Base-by-base conservation (phyloP, 2,329 filamentous ascomycete genomes). In the Fusarium acutatum region DNA sequence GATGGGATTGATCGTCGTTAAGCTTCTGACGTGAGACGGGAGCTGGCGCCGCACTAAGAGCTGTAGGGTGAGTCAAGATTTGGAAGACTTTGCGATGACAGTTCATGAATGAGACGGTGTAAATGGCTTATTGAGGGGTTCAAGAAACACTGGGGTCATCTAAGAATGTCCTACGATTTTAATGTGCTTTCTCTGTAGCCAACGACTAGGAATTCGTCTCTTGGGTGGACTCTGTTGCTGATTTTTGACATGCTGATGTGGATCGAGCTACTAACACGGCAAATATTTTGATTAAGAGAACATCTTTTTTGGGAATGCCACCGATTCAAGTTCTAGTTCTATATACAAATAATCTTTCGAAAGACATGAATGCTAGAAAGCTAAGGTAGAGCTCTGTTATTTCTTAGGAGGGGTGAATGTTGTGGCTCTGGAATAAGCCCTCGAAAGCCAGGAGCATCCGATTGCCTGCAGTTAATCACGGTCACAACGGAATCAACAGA, bases 1-100 rank as follows among this genome's bases (percentile, higher is more conserved):
- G 12, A 22, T 41, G 35, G 38, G 26, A 35, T 50, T 24, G 30
- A 67, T 63, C 38, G n/a, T 30, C 30, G 22, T 20, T 68, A 59
- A 64, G 47, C 53, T 56, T 68, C 69, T 71, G 47, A 71, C 68
- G 58, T 67, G 67, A 62, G 62, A 63, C 62, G 46, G 54, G 46
- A 44, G 10, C n/a, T 12, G 38, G 40, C 26, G 60, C 26, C 30
- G 61, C 38, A 28, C 68, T 71, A 71, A 22, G n/a, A 18, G 41
- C 26, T 68, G 4, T 41, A 57, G 32, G 58, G 64, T 68, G 34
- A 38, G 54, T 24, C 49, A 24, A 26, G 43, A 17, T 3, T 15
- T 28, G 7, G 37, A 41, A 26, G 6, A 44, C 32, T 38, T 38
- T 11, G 5, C 34, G 11, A 46, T 24, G 18, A 34, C 14, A 28